These are phyloP conservation scores for Penicillium thymicola DNA, from an alignment of 2,329 filamentous ascomycete species.

Conservation along the genomic window DNA sequence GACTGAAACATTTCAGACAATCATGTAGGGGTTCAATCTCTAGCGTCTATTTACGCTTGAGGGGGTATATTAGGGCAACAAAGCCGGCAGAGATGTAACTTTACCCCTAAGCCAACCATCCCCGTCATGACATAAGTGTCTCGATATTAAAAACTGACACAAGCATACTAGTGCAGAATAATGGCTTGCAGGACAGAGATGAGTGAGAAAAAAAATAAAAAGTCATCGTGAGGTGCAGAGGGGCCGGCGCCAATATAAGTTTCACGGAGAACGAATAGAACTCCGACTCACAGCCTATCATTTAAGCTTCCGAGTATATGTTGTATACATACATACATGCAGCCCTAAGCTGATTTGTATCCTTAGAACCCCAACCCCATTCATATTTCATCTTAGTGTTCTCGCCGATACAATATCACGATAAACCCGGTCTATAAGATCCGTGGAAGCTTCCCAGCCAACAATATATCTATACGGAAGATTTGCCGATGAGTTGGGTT, in stretches of 20 bases:
- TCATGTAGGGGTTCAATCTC: background rate
- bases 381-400: background rate
- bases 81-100: background rate
- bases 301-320: background rate
- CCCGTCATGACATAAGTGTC: background rate
- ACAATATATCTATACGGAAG: background rate
- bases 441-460: constrained; percentile 2
- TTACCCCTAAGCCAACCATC: constrained; percentile 1
- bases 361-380: background rate
- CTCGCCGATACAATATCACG: background rate
- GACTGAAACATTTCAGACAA: background rate
- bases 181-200: background rate
- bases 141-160: background rate
- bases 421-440: background rate
- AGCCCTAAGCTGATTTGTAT: background rate
- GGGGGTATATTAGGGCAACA: background rate
- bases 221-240: background rate
- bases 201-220: too few species aligned
- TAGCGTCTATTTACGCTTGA: background rate
- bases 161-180: background rate
- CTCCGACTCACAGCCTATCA: constrained; percentile 1
- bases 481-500: background rate
- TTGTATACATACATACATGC: background rate
- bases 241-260: constrained; percentile 4
- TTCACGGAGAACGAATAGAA: constrained; percentile 2